Evolutionary conservation across 1,284 basidiomycete genomes (phyloP).

Genomic region (Microbotryomycetes sp.): DNA sequence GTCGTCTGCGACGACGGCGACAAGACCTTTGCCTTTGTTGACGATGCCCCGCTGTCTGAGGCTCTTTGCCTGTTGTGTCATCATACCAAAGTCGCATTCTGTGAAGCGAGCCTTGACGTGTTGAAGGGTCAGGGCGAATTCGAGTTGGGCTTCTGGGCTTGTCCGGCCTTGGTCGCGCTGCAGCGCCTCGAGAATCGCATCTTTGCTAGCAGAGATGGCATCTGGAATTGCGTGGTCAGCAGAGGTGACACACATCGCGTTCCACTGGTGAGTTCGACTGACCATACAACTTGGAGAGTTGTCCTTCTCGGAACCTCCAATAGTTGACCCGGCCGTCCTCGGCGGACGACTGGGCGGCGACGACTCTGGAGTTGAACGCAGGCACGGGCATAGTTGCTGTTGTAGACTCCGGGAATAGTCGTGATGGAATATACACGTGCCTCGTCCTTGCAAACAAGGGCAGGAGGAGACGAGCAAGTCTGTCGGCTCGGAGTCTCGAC

Average conservation of each 20-base stretch:
- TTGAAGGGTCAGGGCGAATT: neutral
- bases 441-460: neutral
- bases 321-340: neutral
- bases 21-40: neutral
- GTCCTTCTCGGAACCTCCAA: conserved; percentile 3
- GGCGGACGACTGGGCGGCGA: neutral
- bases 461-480: neutral
- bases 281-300: conserved; percentile 5
- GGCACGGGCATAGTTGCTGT: neutral
- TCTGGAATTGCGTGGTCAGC: neutral
- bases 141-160: neutral
- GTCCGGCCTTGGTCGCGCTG: neutral
- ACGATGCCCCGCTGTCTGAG: neutral
- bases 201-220: neutral
- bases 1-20: neutral
- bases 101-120: neutral
- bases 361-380: neutral
- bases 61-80: neutral
- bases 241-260: neutral
- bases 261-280: neutral
- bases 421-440: neutral
- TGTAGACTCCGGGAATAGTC: neutral
- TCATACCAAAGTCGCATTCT: neutral
- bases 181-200: neutral
- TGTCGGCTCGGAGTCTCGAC: neutral